Percentiles rank a stretch among this genome's conserved stretches.
These are phyloP conservation scores for Acer saccharum DNA, from an alignment of 345 rosid species.

Conservation along the genomic window DNA sequence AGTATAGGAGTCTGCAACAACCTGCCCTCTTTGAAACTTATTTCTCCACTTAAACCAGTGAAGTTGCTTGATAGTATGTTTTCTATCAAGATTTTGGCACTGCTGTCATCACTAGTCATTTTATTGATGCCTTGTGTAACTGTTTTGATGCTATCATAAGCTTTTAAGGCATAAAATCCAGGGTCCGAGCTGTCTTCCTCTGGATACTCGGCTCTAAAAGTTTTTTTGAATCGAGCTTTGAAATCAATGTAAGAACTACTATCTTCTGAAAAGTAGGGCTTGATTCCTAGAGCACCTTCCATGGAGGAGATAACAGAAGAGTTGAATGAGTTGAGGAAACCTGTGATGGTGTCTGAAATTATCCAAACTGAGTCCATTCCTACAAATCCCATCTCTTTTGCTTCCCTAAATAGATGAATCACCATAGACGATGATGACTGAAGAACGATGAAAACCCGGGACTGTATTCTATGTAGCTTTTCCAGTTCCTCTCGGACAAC, in stretches of 20 bases:
- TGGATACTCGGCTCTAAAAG: slow-evolving; percentile 25
- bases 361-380: slow-evolving; percentile 53
- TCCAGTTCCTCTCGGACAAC: slow-evolving; percentile 31
- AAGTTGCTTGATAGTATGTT: slow-evolving; percentile 31
- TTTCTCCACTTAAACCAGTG: slow-evolving; percentile 45
- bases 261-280: slow-evolving; percentile 22
- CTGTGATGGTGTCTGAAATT: slow-evolving; percentile 30
- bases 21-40: slow-evolving; percentile 31
- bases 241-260: slow-evolving; percentile 25
- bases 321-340: slow-evolving; percentile 35
- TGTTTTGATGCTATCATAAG: slow-evolving; percentile 41
- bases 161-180: slow-evolving; percentile 35
- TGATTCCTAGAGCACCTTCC: slow-evolving; percentile 54
- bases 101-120: slow-evolving; percentile 1
- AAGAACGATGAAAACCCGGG: slow-evolving; percentile 53
- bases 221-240: slow-evolving; percentile 20
- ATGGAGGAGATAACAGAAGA: slow-evolving; percentile 41
- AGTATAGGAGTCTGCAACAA: slow-evolving; percentile 12
- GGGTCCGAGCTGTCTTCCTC: slow-evolving; percentile 38
- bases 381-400: slow-evolving; percentile 36
- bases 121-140: slow-evolving; percentile 20
- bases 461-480: slow-evolving; percentile 18
- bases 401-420: slow-evolving; percentile 41
- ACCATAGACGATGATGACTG: slow-evolving; percentile 39
- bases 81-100: slow-evolving; percentile 9